Evolutionary conservation across 2,329 filamentous ascomycete genomes (phyloP), one percentile per base, ranked within the genome.

Genomic region (Colletotrichum zoysiae): DNA sequence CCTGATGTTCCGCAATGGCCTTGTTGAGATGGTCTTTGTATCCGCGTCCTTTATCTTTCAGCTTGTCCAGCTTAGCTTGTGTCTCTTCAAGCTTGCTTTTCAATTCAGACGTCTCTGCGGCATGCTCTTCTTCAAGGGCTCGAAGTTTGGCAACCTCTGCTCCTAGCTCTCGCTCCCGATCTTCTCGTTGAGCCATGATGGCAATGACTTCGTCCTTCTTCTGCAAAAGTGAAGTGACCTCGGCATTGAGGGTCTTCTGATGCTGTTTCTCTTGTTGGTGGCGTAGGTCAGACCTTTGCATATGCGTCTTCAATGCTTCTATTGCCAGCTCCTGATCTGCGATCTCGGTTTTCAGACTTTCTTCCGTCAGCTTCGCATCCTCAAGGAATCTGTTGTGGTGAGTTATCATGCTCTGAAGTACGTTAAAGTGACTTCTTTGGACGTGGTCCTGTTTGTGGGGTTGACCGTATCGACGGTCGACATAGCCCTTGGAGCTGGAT

Each of bases 1-100:
- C 75, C 67, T 87, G 84, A 38, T 88, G 86, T 69, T 88, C 86
- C 2, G 75, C 71, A 11, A 84, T 83, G 1, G 84, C 83, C 59
- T 83, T 78, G 66, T 87, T 86, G n/a, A 88, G 75, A 20, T 82
- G 82, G 3, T 76, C 74, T 65, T 78, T 82, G 70, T 80, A 83
- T 1, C 74, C 74, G 7, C 76, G 77, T 55, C 81, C 76, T 67
- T 81, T 86, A 12, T 81, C 80, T 59, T 82, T 76, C 1, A 84
- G 70, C 26, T 75, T 77, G 8, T 70, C 66, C 2, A 82, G 50
- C 11, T 78, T 75, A 1, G 75, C 71, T 5, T 77, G 77, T 2
- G 81, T 76, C 0, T 75, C 70, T 5, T 75, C 70, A 1, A 83
- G 71, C 38, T 83, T 76, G 6, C 70, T 57, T 2, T 74, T 73